A percentile compares a stretch with the other conserved stretches of the same genome.
phyloP scores from a whole-genome alignment of 1,284 basidiomycete genomes.

The Sanghuangporus sanghuang region DNA sequence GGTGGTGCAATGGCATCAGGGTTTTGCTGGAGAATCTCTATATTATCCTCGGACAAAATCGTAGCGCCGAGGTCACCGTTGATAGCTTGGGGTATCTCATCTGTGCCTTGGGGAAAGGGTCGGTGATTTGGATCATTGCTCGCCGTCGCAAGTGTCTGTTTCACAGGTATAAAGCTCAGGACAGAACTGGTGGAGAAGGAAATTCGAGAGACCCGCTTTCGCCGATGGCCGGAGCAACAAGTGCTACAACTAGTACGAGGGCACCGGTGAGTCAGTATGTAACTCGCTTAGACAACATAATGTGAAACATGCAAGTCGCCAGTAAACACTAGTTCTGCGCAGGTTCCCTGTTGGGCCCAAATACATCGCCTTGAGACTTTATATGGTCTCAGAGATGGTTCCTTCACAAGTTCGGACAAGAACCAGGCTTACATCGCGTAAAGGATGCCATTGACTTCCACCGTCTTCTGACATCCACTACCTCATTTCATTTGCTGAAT shows the following conservation, averaged over 20 bases:
- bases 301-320: not conserved
- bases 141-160: slow-evolving; percentile 40
- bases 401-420: not conserved
- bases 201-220: not conserved
- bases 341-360: not conserved
- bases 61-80: slow-evolving; percentile 42
- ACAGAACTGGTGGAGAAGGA: not conserved
- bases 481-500: not conserved
- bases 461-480: not conserved
- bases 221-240: slow-evolving; percentile 8
- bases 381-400: not conserved
- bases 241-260: not conserved
- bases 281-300: slow-evolving; percentile 1
- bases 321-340: not conserved
- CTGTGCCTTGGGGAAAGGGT: slow-evolving; percentile 33
- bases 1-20: slow-evolving; percentile 62
- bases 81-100: slow-evolving; percentile 29
- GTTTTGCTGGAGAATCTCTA: slow-evolving; percentile 49
- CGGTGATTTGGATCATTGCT: slow-evolving; percentile 47
- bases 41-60: slow-evolving; percentile 53
- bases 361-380: not conserved
- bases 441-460: not conserved
- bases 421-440: not conserved
- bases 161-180: too few relatives aligned
- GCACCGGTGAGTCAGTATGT: slow-evolving; percentile 4